These are phyloP conservation scores for Lunasporangiospora selenospora DNA, from an alignment of 192 early-diverging fungal species.

Conservation along the genomic window DNA sequence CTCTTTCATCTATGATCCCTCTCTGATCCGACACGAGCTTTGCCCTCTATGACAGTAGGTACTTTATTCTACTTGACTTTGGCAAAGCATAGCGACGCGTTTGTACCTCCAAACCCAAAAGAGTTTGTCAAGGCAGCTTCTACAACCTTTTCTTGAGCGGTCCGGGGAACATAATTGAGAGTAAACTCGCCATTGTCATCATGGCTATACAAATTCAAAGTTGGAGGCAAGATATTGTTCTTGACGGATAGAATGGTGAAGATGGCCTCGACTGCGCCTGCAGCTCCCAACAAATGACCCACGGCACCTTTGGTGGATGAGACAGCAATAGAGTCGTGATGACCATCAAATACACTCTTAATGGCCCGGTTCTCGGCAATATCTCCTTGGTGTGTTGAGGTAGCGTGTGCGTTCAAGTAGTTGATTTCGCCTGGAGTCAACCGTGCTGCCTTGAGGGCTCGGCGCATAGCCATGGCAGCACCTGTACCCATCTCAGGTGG, in stretches of 20 bases:
- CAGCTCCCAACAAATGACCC: slow-evolving; percentile 95
- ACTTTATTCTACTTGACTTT: slow-evolving; percentile 45
- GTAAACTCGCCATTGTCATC: slow-evolving; percentile 73
- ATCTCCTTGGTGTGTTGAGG: slow-evolving; percentile 84
- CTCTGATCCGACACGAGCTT: background rate
- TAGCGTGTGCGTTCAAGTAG: slow-evolving; percentile 97
- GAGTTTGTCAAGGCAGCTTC: slow-evolving; percentile 82
- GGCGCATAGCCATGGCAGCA: slow-evolving; percentile 86
- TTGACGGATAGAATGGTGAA: slow-evolving; percentile 84
- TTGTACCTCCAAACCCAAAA: slow-evolving; percentile 93
- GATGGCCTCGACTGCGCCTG: slow-evolving; percentile 92
- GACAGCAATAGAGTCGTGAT: slow-evolving; percentile 62
- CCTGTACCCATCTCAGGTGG: slow-evolving; percentile 87
- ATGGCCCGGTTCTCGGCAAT: slow-evolving; percentile 88
- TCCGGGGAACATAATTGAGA: slow-evolving; percentile 83
- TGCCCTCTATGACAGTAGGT: too few species aligned
- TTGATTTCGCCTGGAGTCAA: slow-evolving; percentile 69
- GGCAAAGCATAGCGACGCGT: slow-evolving; percentile 73
- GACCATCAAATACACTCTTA: slow-evolving; percentile 71
- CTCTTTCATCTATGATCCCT: background rate
- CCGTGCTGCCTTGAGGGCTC: slow-evolving; percentile 72
- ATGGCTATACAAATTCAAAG: slow-evolving; percentile 75
- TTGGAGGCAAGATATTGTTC: slow-evolving; percentile 80
- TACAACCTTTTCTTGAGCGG: slow-evolving; percentile 67
- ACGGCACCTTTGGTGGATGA: slow-evolving; percentile 93